Evolutionary conservation across 2,329 filamentous ascomycete genomes (phyloP).

Genomic region (Ilyonectria robusta): DNA sequence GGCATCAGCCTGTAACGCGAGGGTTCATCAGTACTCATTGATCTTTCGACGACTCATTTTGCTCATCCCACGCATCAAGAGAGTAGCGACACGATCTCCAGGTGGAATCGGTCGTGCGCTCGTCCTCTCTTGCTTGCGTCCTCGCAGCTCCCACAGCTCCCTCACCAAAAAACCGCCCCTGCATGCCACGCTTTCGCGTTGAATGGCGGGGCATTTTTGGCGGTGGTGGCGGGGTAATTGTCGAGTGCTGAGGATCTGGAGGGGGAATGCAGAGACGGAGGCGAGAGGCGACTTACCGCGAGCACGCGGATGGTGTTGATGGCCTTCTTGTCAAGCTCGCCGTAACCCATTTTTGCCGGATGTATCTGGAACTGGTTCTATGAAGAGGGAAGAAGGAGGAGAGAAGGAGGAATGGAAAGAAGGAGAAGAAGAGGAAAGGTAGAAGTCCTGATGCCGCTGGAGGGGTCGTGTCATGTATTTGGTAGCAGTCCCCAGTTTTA

Average conservation of each 20-base stretch:
- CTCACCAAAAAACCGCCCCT: constrained; percentile 29
- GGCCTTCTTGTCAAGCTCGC: constrained; percentile 88
- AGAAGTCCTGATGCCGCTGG: constrained; percentile 45
- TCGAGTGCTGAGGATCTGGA: constrained; percentile 50
- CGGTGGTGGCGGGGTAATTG: constrained; percentile 54
- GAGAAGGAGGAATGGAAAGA: constrained; percentile 45
- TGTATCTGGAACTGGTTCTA: constrained; percentile 46
- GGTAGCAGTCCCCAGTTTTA: constrained; percentile 48
- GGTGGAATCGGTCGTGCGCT: neutral
- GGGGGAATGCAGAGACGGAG: constrained; percentile 46
- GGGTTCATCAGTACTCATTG: constrained; percentile 45
- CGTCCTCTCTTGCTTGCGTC: too few species aligned
- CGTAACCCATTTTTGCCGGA: constrained; percentile 84
- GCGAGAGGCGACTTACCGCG: constrained; percentile 78
- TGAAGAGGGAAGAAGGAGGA: constrained; percentile 36
- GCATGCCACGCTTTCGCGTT: constrained; percentile 30
- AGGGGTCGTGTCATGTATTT: constrained; percentile 54
- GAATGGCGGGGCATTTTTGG: constrained; percentile 45
- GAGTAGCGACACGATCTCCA: neutral
- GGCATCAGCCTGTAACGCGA: constrained; percentile 85
- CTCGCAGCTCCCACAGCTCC: neutral
- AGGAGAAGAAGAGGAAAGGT: constrained; percentile 44
- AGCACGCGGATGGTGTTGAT: constrained; percentile 99
- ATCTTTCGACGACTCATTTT: constrained; percentile 4
- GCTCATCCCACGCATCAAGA: neutral